Base-by-base conservation (phyloP, 2,329 filamentous ascomycete species). In the Cryphonectria japonica region DNA sequence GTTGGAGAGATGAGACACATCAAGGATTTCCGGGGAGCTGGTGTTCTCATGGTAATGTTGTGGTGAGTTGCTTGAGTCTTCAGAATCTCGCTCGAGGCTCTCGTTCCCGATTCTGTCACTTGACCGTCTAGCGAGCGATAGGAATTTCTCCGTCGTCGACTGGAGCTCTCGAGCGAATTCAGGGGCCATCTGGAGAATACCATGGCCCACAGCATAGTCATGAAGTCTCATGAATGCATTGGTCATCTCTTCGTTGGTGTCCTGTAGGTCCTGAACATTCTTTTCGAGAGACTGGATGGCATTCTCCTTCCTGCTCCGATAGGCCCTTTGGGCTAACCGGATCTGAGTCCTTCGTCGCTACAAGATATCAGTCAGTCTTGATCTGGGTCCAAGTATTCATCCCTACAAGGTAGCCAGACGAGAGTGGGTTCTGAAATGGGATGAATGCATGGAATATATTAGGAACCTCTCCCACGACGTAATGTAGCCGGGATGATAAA, bases 341-440 rank as follows among this genome's bases (percentile, higher is more conserved):
- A 97, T 96, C 78, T 97, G 94, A 6, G 93, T 95, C 69, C 94
- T 88, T 67, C 94, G 91, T 73, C 93, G 91, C 92, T 81, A 70
- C 54, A 93, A 57, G 57, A 39, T 64, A 72, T 62, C 32, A 73
- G 73, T 63, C 32, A 73, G 73, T 50, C 19, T 37, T 11, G 32
- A 73, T 80, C 71, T 79, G 76, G 16, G 22, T 8, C 64, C 70
- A 22, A 72, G 41, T 57, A 34, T 43, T 61, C 41, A 32, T 34
- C 46, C 37, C 11, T 39, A 54, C 39, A 39, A 57, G 29, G 43
- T n/a, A 22, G 2, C 29, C 22, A 22, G 29, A 64, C 3, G n/a
- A 41, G 50, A 52, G 57, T 29, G 57, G 32, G 22, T 37, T 29
- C 14, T 65, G 67, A 14, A 43, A 34, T 16, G 8, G 50, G 7